phyloP scores from a whole-genome alignment of 495 filamentous ascomycete species.

The Aspergillus ellipticus region DNA sequence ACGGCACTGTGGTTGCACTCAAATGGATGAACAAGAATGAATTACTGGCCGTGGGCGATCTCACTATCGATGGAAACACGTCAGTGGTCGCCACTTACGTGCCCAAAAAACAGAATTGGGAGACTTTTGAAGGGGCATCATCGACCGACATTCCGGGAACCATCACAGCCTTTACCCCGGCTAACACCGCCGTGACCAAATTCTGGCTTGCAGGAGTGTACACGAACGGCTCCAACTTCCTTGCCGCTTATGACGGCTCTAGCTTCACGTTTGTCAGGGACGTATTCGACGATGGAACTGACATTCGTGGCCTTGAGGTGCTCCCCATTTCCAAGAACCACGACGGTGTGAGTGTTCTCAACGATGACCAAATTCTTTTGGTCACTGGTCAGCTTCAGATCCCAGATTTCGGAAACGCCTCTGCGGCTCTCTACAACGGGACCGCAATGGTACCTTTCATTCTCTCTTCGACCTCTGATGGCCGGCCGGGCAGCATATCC shows the following conservation, averaged over 20 bases:
- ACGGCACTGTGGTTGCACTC: constrained; percentile 65
- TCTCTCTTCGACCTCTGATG: constrained; percentile 63
- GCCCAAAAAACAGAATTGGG: constrained; percentile 58
- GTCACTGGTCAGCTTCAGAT: constrained; percentile 76
- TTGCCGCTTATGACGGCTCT: constrained; percentile 71
- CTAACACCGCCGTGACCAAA: constrained; percentile 57
- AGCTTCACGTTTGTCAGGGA: constrained; percentile 56
- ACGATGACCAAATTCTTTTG: constrained; percentile 66
- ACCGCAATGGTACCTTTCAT: constrained; percentile 72
- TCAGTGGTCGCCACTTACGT: constrained; percentile 75
- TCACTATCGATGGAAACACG: constrained; percentile 60
- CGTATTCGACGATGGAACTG: constrained; percentile 57
- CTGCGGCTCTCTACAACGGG: constrained; percentile 86
- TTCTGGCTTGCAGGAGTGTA: constrained; percentile 76
- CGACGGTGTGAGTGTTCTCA: constrained; percentile 56
- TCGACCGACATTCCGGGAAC: constrained; percentile 65
- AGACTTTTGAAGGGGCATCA: constrained; percentile 57
- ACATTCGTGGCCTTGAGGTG: constrained; percentile 76
- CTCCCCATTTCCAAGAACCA: constrained; percentile 67
- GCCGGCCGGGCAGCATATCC: constrained; percentile 66
- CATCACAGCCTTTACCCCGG: constrained; percentile 71
- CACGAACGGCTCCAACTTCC: constrained; percentile 64
- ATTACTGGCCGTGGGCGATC: constrained; percentile 72
- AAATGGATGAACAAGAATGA: constrained; percentile 67
- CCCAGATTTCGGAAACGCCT: constrained; percentile 73